Evolutionary conservation across 371 early-diverging fungal species (phyloP).

Genomic region (Rhizopus sp.): DNA sequence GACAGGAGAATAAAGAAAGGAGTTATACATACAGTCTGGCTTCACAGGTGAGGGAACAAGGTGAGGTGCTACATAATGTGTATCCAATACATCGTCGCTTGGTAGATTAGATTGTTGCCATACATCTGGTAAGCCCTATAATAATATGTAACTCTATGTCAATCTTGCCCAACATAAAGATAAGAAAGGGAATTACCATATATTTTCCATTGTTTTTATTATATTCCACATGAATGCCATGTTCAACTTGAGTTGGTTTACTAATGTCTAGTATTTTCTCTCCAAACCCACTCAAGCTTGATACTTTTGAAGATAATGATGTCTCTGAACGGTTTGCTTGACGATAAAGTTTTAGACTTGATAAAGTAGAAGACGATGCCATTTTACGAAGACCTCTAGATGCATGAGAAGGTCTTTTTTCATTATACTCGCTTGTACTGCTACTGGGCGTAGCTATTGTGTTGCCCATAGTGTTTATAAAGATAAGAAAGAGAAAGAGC

Average conservation of each 20-base stretch:
- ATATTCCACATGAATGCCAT: slow-evolving; percentile 70
- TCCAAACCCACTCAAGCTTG: slow-evolving; percentile 33
- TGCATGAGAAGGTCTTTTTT: slow-evolving; percentile 37
- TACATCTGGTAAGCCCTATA: slow-evolving; percentile 66
- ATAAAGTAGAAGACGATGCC: slow-evolving; percentile 45
- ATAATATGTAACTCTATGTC: background rate
- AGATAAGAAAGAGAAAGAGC: background rate
- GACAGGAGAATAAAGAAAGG: background rate
- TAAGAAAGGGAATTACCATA: slow-evolving; percentile 41
- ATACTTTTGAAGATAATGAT: slow-evolving; percentile 44
- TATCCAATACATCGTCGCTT: slow-evolving; percentile 66
- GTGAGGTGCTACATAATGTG: slow-evolving; percentile 63
- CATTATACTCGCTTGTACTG: slow-evolving; percentile 1
- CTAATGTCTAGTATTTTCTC: slow-evolving; percentile 64
- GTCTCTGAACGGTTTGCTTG: slow-evolving; percentile 42
- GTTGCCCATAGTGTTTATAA: slow-evolving; percentile 22
- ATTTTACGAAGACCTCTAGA: slow-evolving; percentile 38
- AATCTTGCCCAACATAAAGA: no score
- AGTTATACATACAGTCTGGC: slow-evolving; percentile 21
- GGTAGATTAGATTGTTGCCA: slow-evolving; percentile 62
- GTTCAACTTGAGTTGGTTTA: slow-evolving; percentile 66
- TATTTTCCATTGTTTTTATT: slow-evolving; percentile 61
- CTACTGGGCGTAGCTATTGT: slow-evolving; percentile 28
- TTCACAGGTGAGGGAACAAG: slow-evolving; percentile 57
- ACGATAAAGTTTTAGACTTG: slow-evolving; percentile 40